Evolutionary conservation across 208 protist genomes (phyloP), one percentile per base, ranked within the genome.

Genomic region (Leishmania arabica): DNA sequence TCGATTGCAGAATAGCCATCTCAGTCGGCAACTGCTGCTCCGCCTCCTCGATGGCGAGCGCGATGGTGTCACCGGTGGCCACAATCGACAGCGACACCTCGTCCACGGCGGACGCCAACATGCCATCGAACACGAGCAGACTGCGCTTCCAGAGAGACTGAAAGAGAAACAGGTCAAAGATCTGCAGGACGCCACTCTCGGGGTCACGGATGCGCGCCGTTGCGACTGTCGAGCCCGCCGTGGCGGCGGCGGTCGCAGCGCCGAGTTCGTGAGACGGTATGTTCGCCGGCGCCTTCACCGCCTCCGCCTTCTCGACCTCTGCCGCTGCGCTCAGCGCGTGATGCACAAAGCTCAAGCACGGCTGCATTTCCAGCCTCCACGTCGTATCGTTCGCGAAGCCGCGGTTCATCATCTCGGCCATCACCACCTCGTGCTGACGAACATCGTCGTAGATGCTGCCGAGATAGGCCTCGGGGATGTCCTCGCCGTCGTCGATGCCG

Each of bases 401-500:
- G 8, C 85, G 84, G 53, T 93, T 79, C 70, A 96, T 93, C 92
- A 96, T 96, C 40, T 98, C 92, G 13, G 93, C 89, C 89, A 99
- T 94, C 78, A 97, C 97, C 77, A 99, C 95, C 84, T 98, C 94
- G 79, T 98, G 91, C 45, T 85, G 80, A 37, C 88, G 91, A 49
- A 99, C 96, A 77, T 98, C 92, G 71, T 99, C 92, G 88, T 99
- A 99, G 40, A 99, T 90, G 11, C 17, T 53, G 71, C 88, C 84
- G 42, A 99, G 89, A 73, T 95, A 99, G 60, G 94, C 89, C 37
- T 91, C 89, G 27, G 97, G 95, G 27, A 99, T 86, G 70, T 97
- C 88, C 47, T 95, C 88, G 73, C 91, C 95, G 75, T 99, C 95
- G 91, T 99, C 98, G 81, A 99, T 99, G 81, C 96, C 96, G n/a